Conservation (phyloP, 345 rosid genomes). For the Nephelium lappaceum region DNA sequence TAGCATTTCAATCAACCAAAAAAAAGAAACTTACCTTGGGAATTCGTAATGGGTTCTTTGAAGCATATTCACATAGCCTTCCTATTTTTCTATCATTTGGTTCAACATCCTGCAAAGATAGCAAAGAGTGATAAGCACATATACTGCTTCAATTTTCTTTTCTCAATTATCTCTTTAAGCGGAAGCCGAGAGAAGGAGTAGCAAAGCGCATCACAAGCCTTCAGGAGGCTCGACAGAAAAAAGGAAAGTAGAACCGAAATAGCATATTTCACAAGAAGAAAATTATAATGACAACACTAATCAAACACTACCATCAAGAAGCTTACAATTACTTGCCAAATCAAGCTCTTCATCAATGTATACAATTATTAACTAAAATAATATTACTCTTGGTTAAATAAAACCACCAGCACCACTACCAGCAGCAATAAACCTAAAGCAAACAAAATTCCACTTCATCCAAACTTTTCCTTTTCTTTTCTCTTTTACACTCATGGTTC, state of each 20-base stretch:
- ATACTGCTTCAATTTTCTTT: neutral
- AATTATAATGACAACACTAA: neutral
- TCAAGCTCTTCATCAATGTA: slow-evolving; percentile 1
- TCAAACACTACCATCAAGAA: neutral
- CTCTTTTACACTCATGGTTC: neutral
- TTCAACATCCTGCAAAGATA: slow-evolving; percentile 61
- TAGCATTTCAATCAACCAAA: neutral
- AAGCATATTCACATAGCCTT: slow-evolving; percentile 93
- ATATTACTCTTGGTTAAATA: neutral
- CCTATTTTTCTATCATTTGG: slow-evolving; percentile 87
- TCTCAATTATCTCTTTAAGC: neutral
- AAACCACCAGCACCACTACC: neutral
- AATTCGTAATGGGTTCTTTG: slow-evolving; percentile 83
- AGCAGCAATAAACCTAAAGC: neutral
- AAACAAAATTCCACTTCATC: neutral
- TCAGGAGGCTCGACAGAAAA: neutral
- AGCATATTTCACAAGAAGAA: slow-evolving; percentile 6
- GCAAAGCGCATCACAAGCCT: slow-evolving; percentile 10
- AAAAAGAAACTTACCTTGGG: slow-evolving; percentile 67
- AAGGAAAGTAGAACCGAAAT: neutral
- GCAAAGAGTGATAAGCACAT: neutral
- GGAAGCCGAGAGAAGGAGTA: neutral
- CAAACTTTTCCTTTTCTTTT: neutral
- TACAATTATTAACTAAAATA: neutral
- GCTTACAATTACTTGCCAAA: neutral